Evolutionary conservation across 805 yeast genomes (phyloP), one percentile per base, ranked within the genome.

Genomic region (Candida maesae): DNA sequence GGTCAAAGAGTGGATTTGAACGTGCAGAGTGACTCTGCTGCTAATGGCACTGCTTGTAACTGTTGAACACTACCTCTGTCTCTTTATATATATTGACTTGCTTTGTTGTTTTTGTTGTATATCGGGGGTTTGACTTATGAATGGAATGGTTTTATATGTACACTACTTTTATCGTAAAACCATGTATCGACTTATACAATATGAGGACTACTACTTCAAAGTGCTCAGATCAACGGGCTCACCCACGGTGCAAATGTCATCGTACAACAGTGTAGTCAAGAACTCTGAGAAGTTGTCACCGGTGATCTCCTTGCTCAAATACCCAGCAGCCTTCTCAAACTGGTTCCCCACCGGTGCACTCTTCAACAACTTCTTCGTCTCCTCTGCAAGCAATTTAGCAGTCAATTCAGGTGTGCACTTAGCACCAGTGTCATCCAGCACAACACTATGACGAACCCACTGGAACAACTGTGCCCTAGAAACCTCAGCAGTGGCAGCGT

Each of bases 401-500:
- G 84, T 78, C 46, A 76, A 69, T 20, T 75, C 80, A 39, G 84
- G 74, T 39, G 85, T 79, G 26, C 83, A 72, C 34, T 59, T 66
- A 39, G 68, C 72, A 34, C 81, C 81, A 11, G 78, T 68, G 56
- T 83, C 88, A 41, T 75, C 70, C 51, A 76, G 53, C 33, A 59
- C 66, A 38, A 79, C 81, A 25, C 74, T 76, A 59, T 84, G 89
- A 45, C 79, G 81, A 11, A 80, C 84, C 95, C 95, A 84, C 60
- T 86, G 88, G 73, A 81, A 81, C 52, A 84, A 70, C 65, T 84
- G 91, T 46, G 88, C 74, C 67, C 93, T 76, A 27, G 90, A 81
- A 29, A 84, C 95, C 65, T 84, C 95, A 30, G 93, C 91, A 37
- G 95, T 84, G 25, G 93, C 93, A 21, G 95, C 95, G 63, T 84